Evolutionary conservation across 352 stramenopile genomes (phyloP).

Genomic region (Phytophthora palmivora): DNA sequence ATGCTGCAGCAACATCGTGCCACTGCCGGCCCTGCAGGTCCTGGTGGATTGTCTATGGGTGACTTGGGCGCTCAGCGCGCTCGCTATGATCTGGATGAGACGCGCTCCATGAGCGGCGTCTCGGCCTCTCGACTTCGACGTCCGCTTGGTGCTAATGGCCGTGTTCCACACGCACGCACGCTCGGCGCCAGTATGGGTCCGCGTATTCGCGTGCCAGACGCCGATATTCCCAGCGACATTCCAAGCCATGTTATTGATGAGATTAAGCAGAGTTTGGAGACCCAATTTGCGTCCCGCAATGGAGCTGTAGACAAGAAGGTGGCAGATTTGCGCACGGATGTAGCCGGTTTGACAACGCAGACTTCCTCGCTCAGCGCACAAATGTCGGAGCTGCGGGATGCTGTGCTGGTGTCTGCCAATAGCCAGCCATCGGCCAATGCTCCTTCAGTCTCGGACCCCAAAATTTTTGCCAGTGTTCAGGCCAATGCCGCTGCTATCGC

Average conservation of each 20-base stretch:
- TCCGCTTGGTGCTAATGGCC: conserved; percentile 26
- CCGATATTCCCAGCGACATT: conserved; percentile 54
- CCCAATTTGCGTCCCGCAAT: conserved; percentile 63
- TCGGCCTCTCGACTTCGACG: conserved; percentile 32
- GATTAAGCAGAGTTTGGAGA: conserved; percentile 75
- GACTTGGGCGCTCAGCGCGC: conserved; percentile 25
- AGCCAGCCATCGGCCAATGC: conserved; percentile 18
- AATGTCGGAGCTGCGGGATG: conserved; percentile 59
- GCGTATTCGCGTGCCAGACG: conserved; percentile 48
- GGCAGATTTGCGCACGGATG: conserved; percentile 62
- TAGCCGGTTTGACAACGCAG: conserved; percentile 57
- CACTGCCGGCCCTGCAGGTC: conserved; percentile 3
- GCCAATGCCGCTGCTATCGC: conserved; percentile 63
- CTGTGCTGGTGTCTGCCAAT: conserved; percentile 42
- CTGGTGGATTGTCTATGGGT: conserved; percentile 13
- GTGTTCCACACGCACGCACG: conserved; percentile 29
- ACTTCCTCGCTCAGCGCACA: conserved; percentile 47
- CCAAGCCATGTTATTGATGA: conserved; percentile 61
- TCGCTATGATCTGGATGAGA: conserved; percentile 40
- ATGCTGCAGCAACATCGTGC: conserved; percentile 49
- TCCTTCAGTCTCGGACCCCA: conserved; percentile 25
- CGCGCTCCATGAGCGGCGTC: conserved; percentile 41
- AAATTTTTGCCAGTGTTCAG: conserved; percentile 45
- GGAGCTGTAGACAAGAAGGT: conserved; percentile 73
- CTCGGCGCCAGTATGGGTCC: conserved; percentile 37